Evolutionary conservation across 805 yeast genomes (phyloP).

Genomic region (Yarrowia keelungensis): DNA sequence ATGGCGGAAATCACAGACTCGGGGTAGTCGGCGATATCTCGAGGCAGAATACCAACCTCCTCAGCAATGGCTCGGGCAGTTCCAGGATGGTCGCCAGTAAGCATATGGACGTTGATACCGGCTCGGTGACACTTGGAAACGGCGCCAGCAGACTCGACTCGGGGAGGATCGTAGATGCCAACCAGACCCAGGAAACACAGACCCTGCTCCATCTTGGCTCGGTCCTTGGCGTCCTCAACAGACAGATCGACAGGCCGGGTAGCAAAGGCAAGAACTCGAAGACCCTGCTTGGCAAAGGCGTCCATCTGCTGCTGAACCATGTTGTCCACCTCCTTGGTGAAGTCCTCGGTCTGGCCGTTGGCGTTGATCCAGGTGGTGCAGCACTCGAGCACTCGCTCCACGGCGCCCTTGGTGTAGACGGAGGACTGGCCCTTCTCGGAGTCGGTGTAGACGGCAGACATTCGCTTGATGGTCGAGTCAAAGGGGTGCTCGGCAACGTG

Average conservation of each 20-base stretch:
- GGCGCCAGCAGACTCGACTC: constrained; percentile 69
- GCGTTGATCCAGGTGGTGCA: constrained; percentile 62
- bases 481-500: constrained; percentile 73
- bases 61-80: constrained; percentile 82
- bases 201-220: constrained; percentile 56
- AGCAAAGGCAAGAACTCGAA: constrained; percentile 78
- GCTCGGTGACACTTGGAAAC: constrained; percentile 73
- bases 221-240: constrained; percentile 41
- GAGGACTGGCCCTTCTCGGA: constrained; percentile 42
- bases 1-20: constrained; percentile 61
- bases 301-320: constrained; percentile 63
- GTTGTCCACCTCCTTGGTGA: constrained; percentile 48
- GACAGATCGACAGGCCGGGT: constrained; percentile 49
- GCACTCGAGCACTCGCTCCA: constrained; percentile 66
- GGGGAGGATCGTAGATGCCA: constrained; percentile 83
- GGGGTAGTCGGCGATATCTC: constrained; percentile 62
- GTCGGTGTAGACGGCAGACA: constrained; percentile 64
- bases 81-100: constrained; percentile 81
- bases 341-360: constrained; percentile 43
- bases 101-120: constrained; percentile 80
- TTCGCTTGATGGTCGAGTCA: constrained; percentile 75
- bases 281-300: constrained; percentile 66
- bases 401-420: constrained; percentile 75
- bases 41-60: constrained; percentile 79
- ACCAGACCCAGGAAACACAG: constrained; percentile 69